A percentile compares a stretch with the other conserved stretches of the same genome.
These are phyloP conservation scores for Pythium pyrilobum DNA, from an alignment of 352 stramenopile genomes.

Conservation along the genomic window DNA sequence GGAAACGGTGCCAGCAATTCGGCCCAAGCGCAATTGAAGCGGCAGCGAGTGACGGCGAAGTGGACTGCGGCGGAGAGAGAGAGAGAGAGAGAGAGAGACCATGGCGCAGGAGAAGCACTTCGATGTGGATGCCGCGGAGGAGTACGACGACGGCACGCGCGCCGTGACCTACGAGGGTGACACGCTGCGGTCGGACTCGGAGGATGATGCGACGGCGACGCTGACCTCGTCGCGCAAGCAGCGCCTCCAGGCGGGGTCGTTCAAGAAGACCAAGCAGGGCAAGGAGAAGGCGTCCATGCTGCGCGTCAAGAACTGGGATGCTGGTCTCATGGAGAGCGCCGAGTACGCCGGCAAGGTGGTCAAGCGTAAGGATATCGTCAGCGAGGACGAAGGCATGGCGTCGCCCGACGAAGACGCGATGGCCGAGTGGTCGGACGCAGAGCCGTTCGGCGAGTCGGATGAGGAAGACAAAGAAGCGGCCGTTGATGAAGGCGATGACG, in stretches of 20 bases:
- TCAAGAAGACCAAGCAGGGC: conserved; percentile 20
- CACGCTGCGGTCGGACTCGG: conserved; percentile 17
- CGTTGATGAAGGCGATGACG: conserved; percentile 23
- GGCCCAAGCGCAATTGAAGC: background rate
- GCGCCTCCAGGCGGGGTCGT: conserved; percentile 32
- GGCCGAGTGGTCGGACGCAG: conserved; percentile 73
- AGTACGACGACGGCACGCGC: conserved; percentile 77
- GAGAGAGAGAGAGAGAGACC: background rate
- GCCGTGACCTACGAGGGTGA: conserved; percentile 40
- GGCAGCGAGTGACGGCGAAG: background rate
- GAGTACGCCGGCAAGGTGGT: conserved; percentile 80
- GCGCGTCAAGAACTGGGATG: conserved; percentile 76
- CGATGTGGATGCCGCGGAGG: conserved; percentile 74
- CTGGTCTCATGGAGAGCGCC: conserved; percentile 34
- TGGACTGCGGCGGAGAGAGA: background rate
- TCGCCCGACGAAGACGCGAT: conserved; percentile 76
- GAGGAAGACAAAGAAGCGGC: conserved; percentile 31
- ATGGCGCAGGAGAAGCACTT: conserved; percentile 61
- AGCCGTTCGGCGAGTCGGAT: conserved; percentile 77
- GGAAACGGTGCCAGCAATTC: conserved; percentile 11
- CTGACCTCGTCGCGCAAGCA: conserved; percentile 51
- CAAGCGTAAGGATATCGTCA: conserved; percentile 49
- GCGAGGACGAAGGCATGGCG: conserved; percentile 19
- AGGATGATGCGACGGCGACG: conserved; percentile 28
- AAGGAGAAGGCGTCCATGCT: conserved; percentile 53